phyloP scores from a whole-genome alignment of 2,329 filamentous ascomycete genomes.

The Colletotrichum tropicicola region DNA sequence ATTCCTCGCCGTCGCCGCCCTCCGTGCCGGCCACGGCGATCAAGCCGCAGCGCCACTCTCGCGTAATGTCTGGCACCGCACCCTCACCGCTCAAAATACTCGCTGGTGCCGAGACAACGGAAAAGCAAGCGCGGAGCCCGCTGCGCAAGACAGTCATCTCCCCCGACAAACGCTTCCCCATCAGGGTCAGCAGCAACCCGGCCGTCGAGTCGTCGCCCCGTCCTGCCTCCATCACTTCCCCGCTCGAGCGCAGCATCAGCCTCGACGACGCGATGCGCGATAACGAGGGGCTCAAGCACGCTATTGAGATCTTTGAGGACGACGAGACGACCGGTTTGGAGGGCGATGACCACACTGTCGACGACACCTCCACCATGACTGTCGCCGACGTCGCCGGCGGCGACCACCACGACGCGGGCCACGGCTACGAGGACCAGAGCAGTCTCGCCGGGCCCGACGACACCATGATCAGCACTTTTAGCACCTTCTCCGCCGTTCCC shows the following conservation, averaged over 20 bases:
- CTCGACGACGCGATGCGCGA: constrained; percentile 63
- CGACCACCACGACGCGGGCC: constrained; percentile 33
- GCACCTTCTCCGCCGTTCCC: constrained; percentile 88
- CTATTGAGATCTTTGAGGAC: constrained; percentile 72
- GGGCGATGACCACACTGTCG: constrained; percentile 34
- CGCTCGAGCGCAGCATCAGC: constrained; percentile 49
- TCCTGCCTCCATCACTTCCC: constrained; percentile 25
- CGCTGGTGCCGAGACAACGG: constrained; percentile 39
- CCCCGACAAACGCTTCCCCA: constrained; percentile 63
- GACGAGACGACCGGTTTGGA: constrained; percentile 39
- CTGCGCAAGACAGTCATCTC: constrained; percentile 52
- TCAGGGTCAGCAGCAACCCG: constrained; percentile 60
- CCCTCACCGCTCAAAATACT: constrained; percentile 68
- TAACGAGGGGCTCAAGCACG: constrained; percentile 65
- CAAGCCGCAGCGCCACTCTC: constrained; percentile 53
- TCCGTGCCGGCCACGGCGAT: constrained; percentile 20
- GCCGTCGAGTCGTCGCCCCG: constrained; percentile 31
- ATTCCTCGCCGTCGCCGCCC: constrained; percentile 26
- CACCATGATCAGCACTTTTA: constrained; percentile 83
- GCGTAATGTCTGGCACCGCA: constrained; percentile 65
- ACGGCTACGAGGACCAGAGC: constrained; percentile 42
- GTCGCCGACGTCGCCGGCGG: constrained; percentile 28
- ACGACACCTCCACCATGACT: constrained; percentile 31
- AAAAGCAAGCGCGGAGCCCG: constrained; percentile 41
- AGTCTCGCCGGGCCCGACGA: constrained; percentile 69